Evolutionary conservation across 306 rosid genomes (phyloP), one percentile per base, ranked within the genome.

Genomic region (Citrullus amarus): DNA sequence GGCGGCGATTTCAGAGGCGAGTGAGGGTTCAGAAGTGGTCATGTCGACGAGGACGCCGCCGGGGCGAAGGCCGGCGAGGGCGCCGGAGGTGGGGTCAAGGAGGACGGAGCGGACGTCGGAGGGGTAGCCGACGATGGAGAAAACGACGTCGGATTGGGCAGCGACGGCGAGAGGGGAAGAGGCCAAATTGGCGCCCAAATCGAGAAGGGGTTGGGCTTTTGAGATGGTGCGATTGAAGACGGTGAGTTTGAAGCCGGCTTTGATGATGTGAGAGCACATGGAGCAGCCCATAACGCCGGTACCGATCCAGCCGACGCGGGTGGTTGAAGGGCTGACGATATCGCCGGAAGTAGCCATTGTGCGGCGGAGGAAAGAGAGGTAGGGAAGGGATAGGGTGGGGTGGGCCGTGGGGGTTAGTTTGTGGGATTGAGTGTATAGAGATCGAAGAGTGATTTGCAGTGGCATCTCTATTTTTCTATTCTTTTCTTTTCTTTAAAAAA

Each of bases 21-120:
- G 97, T 72, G 97, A 89, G 58, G 98, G 98, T 14, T 92, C 98
- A 12, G 98, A 94, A 1, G 98, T 94, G 54, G 97, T 92, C 98
- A 92, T 94, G 84, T 94, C 98, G 5, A 94, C 87, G 48, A 94
- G 91, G 55, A 94, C 61, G n/a, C 96, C 94, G 13, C 95, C 96
- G 10, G 87, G 67, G n/a, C 87, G 87, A 80, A 94, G 94, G 17
- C 92, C 93, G 20, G 95, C 74, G 80, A 94, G 98, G 4, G 96
- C 94, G 30, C 97, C 96, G 66, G 93, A 51, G 81, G 50, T 8
- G 22, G 93, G 88, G 68, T 91, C 90, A 16, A 94, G 88, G 46
- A 90, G 90, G 69, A 92, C 97, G 53, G 96, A 86, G 74, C 96
- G 93, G 66, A 93, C 98, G 62, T 93, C 98, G 70, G 98, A 90